Evolutionary conservation across 805 yeast genomes (phyloP).

Genomic region (Candida glaebosa): DNA sequence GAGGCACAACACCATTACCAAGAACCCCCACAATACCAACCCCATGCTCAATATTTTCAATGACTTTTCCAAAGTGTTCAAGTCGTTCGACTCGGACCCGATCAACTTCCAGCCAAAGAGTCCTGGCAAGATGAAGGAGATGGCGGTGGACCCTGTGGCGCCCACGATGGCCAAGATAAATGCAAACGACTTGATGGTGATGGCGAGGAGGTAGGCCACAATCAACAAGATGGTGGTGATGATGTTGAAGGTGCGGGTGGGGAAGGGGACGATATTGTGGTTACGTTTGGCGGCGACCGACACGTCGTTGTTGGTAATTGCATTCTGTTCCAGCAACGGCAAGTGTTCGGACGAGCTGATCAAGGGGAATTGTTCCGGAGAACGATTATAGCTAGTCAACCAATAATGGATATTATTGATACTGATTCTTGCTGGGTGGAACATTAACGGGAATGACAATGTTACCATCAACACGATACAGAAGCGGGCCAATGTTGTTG

Average conservation of each 20-base stretch:
- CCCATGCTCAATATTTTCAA: constrained; percentile 50
- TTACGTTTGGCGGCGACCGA: too few species aligned
- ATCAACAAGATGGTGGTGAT: constrained; percentile 37
- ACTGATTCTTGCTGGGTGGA: constrained; percentile 87
- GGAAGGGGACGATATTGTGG: constrained; percentile 26
- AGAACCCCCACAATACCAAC: constrained; percentile 64
- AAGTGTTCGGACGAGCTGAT: constrained; percentile 2
- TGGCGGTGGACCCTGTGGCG: constrained; percentile 89
- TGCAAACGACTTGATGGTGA: constrained; percentile 69
- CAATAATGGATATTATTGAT: constrained; percentile 67
- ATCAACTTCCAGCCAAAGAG: constrained; percentile 74
- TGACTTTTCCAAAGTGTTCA: constrained; percentile 23
- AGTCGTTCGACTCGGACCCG: constrained; percentile 38
- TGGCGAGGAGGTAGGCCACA: constrained; percentile 60
- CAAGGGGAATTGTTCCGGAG: neutral
- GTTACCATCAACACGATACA: constrained; percentile 79
- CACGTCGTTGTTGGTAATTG: too few species aligned
- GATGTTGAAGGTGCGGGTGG: constrained; percentile 20
- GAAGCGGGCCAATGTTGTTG: constrained; percentile 76
- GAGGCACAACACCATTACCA: constrained; percentile 67
- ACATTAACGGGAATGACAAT: constrained; percentile 83
- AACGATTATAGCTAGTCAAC: constrained; percentile 17
- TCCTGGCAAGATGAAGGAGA: constrained; percentile 88
- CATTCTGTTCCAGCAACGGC: constrained; percentile 2
- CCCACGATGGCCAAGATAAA: constrained; percentile 85